Evolutionary conservation across 768 basidiomycete genomes (phyloP), one percentile per base, ranked within the genome.

Genomic region (Leccinellum rugosiceps): DNA sequence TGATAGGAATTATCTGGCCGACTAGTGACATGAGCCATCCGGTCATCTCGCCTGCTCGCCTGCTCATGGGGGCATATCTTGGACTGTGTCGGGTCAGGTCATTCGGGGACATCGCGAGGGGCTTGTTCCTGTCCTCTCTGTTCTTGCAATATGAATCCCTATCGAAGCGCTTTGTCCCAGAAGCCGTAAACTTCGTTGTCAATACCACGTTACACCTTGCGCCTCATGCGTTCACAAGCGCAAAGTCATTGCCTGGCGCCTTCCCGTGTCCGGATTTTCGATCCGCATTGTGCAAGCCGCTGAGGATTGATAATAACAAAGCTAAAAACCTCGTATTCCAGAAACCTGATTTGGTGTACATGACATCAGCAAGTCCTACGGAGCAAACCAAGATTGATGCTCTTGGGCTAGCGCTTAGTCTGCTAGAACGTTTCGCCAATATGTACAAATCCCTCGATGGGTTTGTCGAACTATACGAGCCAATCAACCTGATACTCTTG

Each of bases 1-100:
- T 94, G 38, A 81, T 92, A 51, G 94, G 94, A 4, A 75, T 79
- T 14, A 76, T 90, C 34, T 99, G 95, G 95, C 90, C 94, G 3
- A 94, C 94, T 3, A 96, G 93, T 69, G 97, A 99, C 73, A 81
- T 96, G 74, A 88, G 87, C 52, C 95, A 99, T 72, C 83, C 86
- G 0, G 94, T 98, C 47, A 77, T 93, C 19, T 90, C 92, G 0
- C 92, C 94, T 0, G 83, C 94, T 0, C 83, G 93, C 50, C 74
- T 98, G 17, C 81, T 98, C 54, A 90, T 97, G 78, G 92, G 90
- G 1, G 87, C 93, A 47, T 98, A 98, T 69, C 86, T 99, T 17
- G 87, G 87, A 8, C 78, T 99, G 28, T 82, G 85, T 54, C 86
- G 94, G 4, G 81, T 98, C 2, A 82, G 95, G 51, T 83, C 84